Evolutionary conservation across 345 rosid genomes (phyloP).

Genomic region (Populus euphratica): DNA sequence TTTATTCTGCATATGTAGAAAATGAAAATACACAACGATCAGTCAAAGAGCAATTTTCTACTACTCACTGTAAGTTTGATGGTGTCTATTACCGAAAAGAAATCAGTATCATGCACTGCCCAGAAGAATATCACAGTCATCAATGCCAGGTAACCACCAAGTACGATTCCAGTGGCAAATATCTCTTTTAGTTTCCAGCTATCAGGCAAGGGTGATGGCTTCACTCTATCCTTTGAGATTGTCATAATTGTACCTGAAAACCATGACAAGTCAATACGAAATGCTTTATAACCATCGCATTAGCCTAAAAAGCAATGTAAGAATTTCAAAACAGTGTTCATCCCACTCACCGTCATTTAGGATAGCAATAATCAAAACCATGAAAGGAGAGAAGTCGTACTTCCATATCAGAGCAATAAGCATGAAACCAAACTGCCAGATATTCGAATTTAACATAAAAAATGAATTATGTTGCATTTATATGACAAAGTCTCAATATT

Average conservation of each 20-base stretch:
- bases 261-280: background rate
- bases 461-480: background rate
- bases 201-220: conserved; percentile 33
- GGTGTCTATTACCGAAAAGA: conserved; percentile 14
- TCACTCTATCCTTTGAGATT: conserved; percentile 34
- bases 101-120: conserved; percentile 22
- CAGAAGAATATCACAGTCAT: conserved; percentile 33
- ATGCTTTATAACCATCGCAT: background rate
- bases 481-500: background rate
- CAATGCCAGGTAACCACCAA: conserved; percentile 31
- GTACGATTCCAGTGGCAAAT: conserved; percentile 29
- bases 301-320: background rate
- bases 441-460: background rate
- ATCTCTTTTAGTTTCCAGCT: conserved; percentile 35
- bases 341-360: conserved; percentile 25
- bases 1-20: conserved; percentile 18
- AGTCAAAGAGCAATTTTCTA: background rate
- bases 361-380: conserved; percentile 36
- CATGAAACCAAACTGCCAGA: conserved; percentile 31
- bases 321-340: background rate
- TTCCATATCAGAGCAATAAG: conserved; percentile 31
- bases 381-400: conserved; percentile 34
- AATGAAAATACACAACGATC: background rate
- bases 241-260: conserved; percentile 33
- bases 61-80: background rate